Conservation (phyloP, 2,329 filamentous ascomycete genomes). For the Microsporum ferrugineum region DNA sequence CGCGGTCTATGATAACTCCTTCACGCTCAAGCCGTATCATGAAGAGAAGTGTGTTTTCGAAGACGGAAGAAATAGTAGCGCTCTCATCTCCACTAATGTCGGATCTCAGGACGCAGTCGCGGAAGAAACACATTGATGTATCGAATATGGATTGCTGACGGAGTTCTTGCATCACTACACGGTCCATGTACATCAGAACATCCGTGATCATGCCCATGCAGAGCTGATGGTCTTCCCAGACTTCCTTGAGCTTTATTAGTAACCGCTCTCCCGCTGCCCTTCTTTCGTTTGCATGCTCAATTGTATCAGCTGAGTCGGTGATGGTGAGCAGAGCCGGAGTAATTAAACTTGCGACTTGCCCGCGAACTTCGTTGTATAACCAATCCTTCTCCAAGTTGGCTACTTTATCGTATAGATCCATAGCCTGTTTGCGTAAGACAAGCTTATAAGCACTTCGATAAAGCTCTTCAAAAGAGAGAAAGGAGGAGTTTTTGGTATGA, state of each 20-base stretch:
- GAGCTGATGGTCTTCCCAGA: slow-evolving; percentile 81
- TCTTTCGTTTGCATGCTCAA: slow-evolving; percentile 58
- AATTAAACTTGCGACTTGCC: slow-evolving; percentile 58
- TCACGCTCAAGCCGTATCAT: slow-evolving; percentile 87
- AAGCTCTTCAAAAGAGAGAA: slow-evolving; percentile 85
- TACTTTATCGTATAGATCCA: slow-evolving; percentile 68
- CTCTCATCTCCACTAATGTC: slow-evolving; percentile 29
- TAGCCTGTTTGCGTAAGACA: slow-evolving; percentile 76
- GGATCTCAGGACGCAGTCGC: slow-evolving; percentile 68
- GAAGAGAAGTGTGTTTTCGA: slow-evolving; percentile 74
- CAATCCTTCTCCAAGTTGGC: slow-evolving; percentile 70
- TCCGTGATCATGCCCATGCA: slow-evolving; percentile 96
- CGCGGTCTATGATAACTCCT: slow-evolving; percentile 77
- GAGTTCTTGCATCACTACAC: slow-evolving; percentile 64
- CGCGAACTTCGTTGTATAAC: slow-evolving; percentile 63
- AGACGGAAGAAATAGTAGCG: slow-evolving; percentile 54
- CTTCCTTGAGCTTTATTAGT: slow-evolving; percentile 59
- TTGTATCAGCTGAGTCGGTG: slow-evolving; percentile 38
- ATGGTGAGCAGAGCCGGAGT: slow-evolving; percentile 55
- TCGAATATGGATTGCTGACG: slow-evolving; percentile 68
- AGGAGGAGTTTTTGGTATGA: slow-evolving; percentile 80
- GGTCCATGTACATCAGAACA: slow-evolving; percentile 95
- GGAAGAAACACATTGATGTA: slow-evolving; percentile 74
- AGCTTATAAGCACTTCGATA: slow-evolving; percentile 93
- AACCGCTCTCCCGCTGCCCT: slow-evolving; percentile 73